These are phyloP conservation scores for Diutina pseudorugosa DNA, from an alignment of 1,139 yeast species.

Conservation along the genomic window DNA sequence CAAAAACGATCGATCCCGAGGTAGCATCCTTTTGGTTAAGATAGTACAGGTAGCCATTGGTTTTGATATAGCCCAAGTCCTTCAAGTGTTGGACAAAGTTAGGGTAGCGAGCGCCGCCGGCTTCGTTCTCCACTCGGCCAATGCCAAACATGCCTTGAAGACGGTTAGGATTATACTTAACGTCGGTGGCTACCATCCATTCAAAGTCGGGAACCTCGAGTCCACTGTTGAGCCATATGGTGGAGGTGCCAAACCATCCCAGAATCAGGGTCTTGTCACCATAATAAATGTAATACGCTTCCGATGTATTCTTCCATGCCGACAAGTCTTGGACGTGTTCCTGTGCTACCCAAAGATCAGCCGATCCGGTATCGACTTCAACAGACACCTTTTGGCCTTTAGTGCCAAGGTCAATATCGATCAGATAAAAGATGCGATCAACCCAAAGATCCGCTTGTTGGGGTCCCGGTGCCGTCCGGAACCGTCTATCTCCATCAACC, in stretches of 20 bases:
- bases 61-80: not conserved
- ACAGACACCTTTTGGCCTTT: slow-evolving; percentile 6
- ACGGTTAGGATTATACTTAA: not conserved
- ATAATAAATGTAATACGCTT: slow-evolving; percentile 6
- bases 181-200: slow-evolving; percentile 5
- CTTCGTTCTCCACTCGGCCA: slow-evolving; percentile 2
- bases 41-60: not conserved
- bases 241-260: slow-evolving; percentile 7
- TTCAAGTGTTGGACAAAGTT: not conserved
- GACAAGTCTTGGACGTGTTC: not conserved
- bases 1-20: not conserved
- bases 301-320: slow-evolving; percentile 5
- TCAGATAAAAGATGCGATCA: not conserved
- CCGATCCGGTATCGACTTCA: slow-evolving; percentile 8
- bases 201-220: slow-evolving; percentile 6
- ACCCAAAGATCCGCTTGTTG: not conserved
- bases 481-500: not conserved
- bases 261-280: slow-evolving; percentile 4
- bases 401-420: not conserved
- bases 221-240: not conserved
- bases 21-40: not conserved
- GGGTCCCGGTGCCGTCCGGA: not conserved
- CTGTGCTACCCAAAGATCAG: slow-evolving; percentile 8
- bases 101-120: not conserved
- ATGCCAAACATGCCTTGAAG: slow-evolving; percentile 7